phyloP scores from a whole-genome alignment of 805 yeast species.

The Yarrowia sp. region DNA sequence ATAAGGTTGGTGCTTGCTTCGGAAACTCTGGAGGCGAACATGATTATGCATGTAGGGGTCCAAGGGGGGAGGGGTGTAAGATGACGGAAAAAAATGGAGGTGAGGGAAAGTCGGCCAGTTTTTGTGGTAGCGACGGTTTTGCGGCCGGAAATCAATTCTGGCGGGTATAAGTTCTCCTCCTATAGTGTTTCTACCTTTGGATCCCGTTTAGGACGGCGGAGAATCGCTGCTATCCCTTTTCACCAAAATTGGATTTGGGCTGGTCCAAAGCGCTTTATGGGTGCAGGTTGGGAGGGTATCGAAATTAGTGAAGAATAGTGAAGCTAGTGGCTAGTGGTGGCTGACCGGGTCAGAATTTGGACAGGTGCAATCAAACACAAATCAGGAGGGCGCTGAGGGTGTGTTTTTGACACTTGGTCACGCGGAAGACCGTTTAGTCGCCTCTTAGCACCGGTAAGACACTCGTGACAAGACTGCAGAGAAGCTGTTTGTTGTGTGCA shows the following conservation, averaged over 20 bases:
- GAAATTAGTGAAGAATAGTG: neutral
- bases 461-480: too few relatives aligned
- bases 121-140: neutral
- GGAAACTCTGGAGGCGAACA: slow-evolving; percentile 29
- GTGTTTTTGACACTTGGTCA: neutral
- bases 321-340: neutral
- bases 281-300: slow-evolving; percentile 1
- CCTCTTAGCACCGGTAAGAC: too few relatives aligned
- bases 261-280: slow-evolving; percentile 19
- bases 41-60: slow-evolving; percentile 23
- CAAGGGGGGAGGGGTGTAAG: neutral
- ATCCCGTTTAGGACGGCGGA: neutral
- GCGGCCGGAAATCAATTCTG: neutral
- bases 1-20: slow-evolving; percentile 33
- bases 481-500: too few relatives aligned
- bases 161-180: neutral
- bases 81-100: too few relatives aligned
- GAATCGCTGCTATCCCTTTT: neutral
- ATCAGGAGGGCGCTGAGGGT: neutral
- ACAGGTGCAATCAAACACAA: too few relatives aligned
- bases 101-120: too few relatives aligned
- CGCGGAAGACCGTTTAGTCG: too few relatives aligned
- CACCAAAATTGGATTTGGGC: slow-evolving; percentile 11
- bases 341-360: too few relatives aligned
- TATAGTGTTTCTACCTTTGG: neutral